Evolutionary conservation across 768 basidiomycete species (phyloP).

Genomic region (Phlebiopsis gigantea): DNA sequence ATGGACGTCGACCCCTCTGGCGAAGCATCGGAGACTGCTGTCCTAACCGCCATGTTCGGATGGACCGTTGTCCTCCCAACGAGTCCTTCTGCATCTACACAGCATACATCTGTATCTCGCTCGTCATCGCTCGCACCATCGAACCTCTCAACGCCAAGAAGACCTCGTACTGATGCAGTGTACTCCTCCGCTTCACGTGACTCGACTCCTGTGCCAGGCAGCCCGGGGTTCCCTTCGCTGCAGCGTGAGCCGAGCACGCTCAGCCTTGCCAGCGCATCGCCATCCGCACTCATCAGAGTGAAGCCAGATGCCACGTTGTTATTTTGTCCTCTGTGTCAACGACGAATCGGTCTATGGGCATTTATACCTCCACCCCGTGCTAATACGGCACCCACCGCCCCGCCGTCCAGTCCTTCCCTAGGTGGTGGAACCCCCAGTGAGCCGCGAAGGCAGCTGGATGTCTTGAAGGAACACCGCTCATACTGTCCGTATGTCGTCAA

Average conservation of each 20-base stretch:
- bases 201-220: slow-evolving; percentile 16
- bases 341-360: slow-evolving; percentile 77
- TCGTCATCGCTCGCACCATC: slow-evolving; percentile 3
- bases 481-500: slow-evolving; percentile 82
- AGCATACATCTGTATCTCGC: neutral
- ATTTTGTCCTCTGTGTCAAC: slow-evolving; percentile 66
- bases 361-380: slow-evolving; percentile 34
- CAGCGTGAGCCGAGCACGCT: neutral
- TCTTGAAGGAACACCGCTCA: slow-evolving; percentile 77
- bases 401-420: slow-evolving; percentile 5
- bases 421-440: slow-evolving; percentile 17
- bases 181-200: slow-evolving; percentile 15
- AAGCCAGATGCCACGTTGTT: slow-evolving; percentile 47
- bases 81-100: neutral
- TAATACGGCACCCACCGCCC: slow-evolving; percentile 7
- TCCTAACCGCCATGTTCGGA: slow-evolving; percentile 43
- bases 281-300: slow-evolving; percentile 1
- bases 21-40: slow-evolving; percentile 33
- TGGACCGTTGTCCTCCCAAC: slow-evolving; percentile 36
- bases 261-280: neutral
- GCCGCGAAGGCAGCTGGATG: slow-evolving; percentile 53
- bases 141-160: slow-evolving; percentile 21
- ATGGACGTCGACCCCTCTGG: neutral
- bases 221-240: slow-evolving; percentile 18
- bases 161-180: slow-evolving; percentile 24